A percentile compares a stretch with the other conserved stretches of the same genome.
phyloP scores from a whole-genome alignment of 768 basidiomycete genomes.

The Leccinum longicurvipes region DNA sequence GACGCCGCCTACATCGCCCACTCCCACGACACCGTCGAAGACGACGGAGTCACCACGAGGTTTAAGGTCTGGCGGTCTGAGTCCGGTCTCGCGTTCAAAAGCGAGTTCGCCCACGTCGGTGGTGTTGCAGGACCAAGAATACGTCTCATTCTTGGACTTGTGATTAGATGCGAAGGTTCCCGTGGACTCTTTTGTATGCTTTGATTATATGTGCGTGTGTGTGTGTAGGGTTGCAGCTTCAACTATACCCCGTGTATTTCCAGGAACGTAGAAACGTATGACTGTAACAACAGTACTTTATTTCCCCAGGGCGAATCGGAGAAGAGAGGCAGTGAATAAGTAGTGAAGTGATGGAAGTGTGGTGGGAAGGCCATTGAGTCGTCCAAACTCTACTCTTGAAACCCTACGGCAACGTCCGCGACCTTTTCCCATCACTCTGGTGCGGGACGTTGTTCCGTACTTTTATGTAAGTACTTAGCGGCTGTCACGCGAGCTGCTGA shows the following conservation, averaged over 20 bases:
- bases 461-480: too few species aligned
- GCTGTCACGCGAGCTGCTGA: too few species aligned
- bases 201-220: neutral
- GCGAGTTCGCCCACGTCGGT: neutral
- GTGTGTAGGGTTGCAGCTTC: neutral
- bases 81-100: neutral
- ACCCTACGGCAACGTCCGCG: neutral
- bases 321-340: neutral
- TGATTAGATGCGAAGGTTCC: constrained; percentile 1
- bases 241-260: neutral
- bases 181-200: neutral
- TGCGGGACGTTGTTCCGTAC: too few species aligned
- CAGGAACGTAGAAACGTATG: neutral
- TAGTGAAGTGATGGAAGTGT: neutral
- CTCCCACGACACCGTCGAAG: neutral
- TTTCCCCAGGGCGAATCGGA: neutral
- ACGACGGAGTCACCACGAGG: neutral
- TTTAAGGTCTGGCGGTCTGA: neutral
- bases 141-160: constrained; percentile 27
- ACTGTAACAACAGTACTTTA: neutral
- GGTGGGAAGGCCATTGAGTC: neutral
- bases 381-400: too few species aligned
- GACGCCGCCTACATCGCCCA: neutral
- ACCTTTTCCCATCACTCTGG: neutral
- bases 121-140: constrained; percentile 18